These are phyloP conservation scores for Penicillium psychrofluorescens DNA, from an alignment of 495 filamentous ascomycete species.

Conservation along the genomic window DNA sequence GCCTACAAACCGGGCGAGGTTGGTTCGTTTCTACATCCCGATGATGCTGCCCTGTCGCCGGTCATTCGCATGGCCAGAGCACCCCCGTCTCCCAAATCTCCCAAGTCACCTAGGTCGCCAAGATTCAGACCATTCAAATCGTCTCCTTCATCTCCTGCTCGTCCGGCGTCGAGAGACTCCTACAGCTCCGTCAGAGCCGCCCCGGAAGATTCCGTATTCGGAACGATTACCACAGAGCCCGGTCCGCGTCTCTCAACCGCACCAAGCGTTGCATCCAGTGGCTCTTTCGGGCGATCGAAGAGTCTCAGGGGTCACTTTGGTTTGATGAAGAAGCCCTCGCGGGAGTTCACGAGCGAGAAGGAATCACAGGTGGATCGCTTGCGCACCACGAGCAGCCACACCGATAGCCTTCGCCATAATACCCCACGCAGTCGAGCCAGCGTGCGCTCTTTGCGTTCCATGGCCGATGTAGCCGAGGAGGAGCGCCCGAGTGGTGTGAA, in stretches of 20 bases:
- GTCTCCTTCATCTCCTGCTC: slow-evolving; percentile 13
- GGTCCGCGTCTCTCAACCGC: slow-evolving; percentile 31
- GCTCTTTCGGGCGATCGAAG: slow-evolving; percentile 27
- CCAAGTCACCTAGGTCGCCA: slow-evolving; percentile 36
- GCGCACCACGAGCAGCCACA: slow-evolving; percentile 30
- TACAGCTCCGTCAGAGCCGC: slow-evolving; percentile 27
- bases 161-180: slow-evolving; percentile 33
- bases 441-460: slow-evolving; percentile 37
- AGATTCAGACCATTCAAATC: slow-evolving; percentile 36
- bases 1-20: slow-evolving; percentile 39
- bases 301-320: slow-evolving; percentile 30
- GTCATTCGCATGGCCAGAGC: slow-evolving; percentile 82
- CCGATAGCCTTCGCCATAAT: slow-evolving; percentile 30
- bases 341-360: slow-evolving; percentile 29
- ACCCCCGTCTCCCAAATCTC: slow-evolving; percentile 59
- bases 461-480: slow-evolving; percentile 39
- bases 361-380: slow-evolving; percentile 26
- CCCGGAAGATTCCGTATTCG: slow-evolving; percentile 31
- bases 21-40: slow-evolving; percentile 48
- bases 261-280: slow-evolving; percentile 33
- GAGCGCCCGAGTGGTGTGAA: slow-evolving; percentile 12
- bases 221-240: slow-evolving; percentile 37
- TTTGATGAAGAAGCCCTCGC: slow-evolving; percentile 29
- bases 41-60: slow-evolving; percentile 73
- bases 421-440: slow-evolving; percentile 32